phyloP scores from a whole-genome alignment of 192 early-diverging fungal species.

The Phlyctochytrium planicorne region DNA sequence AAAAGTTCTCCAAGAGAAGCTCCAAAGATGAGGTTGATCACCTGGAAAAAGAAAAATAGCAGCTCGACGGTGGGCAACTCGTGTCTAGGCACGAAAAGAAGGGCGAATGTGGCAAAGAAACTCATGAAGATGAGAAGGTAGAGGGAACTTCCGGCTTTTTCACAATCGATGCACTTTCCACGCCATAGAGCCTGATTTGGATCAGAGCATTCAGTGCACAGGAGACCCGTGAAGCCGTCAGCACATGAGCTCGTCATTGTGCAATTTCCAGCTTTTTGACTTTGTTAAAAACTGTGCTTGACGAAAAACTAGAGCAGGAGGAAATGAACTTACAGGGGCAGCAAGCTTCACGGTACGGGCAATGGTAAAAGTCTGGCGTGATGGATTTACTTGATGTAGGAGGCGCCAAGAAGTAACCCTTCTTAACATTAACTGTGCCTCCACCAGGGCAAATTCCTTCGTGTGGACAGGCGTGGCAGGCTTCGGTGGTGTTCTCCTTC shows the following conservation, averaged over 20 bases:
- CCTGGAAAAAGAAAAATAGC: conserved; percentile 30
- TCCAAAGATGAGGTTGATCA: conserved; percentile 19
- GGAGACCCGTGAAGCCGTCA: conserved; percentile 4
- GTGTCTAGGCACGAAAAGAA: conserved; percentile 16
- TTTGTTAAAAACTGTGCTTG: no score
- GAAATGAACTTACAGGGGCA: no score
- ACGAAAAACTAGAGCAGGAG: no score
- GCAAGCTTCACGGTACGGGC: conserved; percentile 11
- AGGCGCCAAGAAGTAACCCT: conserved; percentile 10
- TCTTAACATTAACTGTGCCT: not conserved
- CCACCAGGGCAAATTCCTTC: conserved; percentile 15
- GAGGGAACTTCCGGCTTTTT: not conserved
- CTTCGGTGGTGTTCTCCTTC: conserved; percentile 5
- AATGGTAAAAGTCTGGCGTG: conserved; percentile 11
- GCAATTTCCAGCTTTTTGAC: conserved; percentile 10
- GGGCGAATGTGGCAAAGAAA: conserved; percentile 9
- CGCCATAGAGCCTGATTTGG: conserved; percentile 12
- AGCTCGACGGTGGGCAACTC: conserved; percentile 25
- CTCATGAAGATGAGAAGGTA: conserved; percentile 10
- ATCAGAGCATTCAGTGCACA: conserved; percentile 19
- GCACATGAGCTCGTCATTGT: not conserved
- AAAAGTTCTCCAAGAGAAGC: conserved; percentile 5
- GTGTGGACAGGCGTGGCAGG: conserved; percentile 10
- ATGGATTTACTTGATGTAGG: not conserved
- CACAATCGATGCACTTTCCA: conserved; percentile 15